Evolutionary conservation across 768 basidiomycete genomes (phyloP), one percentile per base, ranked within the genome.

Genomic region (Rhodotorula diobovata): DNA sequence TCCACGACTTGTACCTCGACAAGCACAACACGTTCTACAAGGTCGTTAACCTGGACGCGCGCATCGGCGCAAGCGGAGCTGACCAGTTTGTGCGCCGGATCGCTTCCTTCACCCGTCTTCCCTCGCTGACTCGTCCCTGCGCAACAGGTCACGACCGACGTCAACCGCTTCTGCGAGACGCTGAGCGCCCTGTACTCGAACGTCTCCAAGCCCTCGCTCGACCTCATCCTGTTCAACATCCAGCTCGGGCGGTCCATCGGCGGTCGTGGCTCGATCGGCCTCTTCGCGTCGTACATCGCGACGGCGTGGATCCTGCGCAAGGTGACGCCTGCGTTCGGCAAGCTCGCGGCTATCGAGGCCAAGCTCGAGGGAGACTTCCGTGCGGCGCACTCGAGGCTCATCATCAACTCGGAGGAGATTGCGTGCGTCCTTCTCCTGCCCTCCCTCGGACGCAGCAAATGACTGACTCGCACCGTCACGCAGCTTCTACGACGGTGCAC

Each of bases 401-500:
- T 90, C 1, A 82, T 93, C 70, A 93, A 97, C 76, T 87, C 88
- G 32, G 95, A 98, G 78, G 94, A 98, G 79, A 85, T 98, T 46
- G 95, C 95, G 87, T 89, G 73, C 78, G 90, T 45, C 54, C 32
- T 41, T 41, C 23, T 7, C 28, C 43, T 34, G 30, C 10, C 0
- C 23, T 12, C 2, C 14, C 46, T 41, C 45, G 21, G n/a, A n/a
- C n/a, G n/a, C n/a, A n/a, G n/a, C n/a, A n/a, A n/a, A n/a, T n/a
- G n/a, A n/a, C n/a, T n/a, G n/a, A n/a, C n/a, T n/a, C n/a, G n/a
- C n/a, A n/a, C n/a, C n/a, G n/a, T n/a, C n/a, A n/a, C n/a, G 48
- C 72, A 92, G 91, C 0, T 98, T 98, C 79, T 98, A 98, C 80
- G 87, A 93, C 73, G 95, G 95, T 0, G 93, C 92, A 0, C 79